Evolutionary conservation across 257 asterid species (phyloP).

Genomic region (Forsythia viridissima): DNA sequence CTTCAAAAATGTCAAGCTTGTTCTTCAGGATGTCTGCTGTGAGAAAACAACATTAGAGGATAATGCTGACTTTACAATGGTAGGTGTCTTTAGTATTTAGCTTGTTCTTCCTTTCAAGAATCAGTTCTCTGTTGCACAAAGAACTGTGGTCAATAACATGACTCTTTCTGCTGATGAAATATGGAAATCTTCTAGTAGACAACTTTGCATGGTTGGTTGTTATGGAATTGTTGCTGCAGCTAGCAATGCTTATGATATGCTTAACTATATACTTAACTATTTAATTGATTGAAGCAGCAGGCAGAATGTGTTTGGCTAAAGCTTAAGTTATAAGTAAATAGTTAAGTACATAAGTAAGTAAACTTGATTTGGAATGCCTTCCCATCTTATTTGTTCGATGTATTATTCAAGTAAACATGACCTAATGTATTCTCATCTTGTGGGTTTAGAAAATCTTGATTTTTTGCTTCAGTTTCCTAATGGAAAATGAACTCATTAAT

Average conservation of each 20-base stretch:
- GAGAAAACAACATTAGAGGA: slow-evolving; percentile 40
- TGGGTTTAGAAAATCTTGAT: no score
- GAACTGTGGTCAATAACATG: slow-evolving; percentile 71
- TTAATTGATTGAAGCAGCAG: no score
- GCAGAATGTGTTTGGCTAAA: no score
- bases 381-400: no score
- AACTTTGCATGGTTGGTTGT: slow-evolving; percentile 90
- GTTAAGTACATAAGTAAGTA: no score
- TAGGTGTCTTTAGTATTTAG: slow-evolving; percentile 69
- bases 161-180: slow-evolving; percentile 84
- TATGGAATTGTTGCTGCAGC: slow-evolving; percentile 36
- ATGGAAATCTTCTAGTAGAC: slow-evolving; percentile 84
- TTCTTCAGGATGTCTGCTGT: slow-evolving; percentile 72
- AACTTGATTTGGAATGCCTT: no score
- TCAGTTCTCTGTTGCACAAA: slow-evolving; percentile 60
- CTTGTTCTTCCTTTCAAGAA: slow-evolving; percentile 74
- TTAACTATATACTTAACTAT: no score
- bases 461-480: no score
- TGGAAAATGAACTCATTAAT: no score
- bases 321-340: no score
- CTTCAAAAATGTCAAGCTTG: slow-evolving; percentile 68
- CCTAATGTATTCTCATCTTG: no score
- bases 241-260: slow-evolving; percentile 35
- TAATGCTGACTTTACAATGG: slow-evolving; percentile 29
- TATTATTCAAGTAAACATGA: no score